Base-by-base conservation (phyloP, 495 filamentous ascomycete genomes). In the Penicillium coprophilum region DNA sequence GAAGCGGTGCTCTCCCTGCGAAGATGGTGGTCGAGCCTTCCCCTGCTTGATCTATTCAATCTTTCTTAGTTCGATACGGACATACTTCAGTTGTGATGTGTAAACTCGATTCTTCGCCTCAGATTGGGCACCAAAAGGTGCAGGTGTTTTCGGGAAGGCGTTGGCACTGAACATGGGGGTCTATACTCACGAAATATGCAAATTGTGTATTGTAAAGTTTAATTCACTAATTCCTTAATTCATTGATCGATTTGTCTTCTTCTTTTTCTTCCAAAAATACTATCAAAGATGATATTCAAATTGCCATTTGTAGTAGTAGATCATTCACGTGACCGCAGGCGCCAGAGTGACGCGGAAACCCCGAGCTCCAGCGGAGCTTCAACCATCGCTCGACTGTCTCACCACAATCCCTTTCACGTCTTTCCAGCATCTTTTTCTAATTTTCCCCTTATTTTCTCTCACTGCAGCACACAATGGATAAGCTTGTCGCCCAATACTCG, bases 401-500 rank as follows among this genome's bases (percentile, higher is more conserved):
- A 53, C 55, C 55, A 45, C 50, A 55, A 54, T 60, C 44, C 52
- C 59, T 56, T 58, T 38, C 55, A 55, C 53, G 54, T 52, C 46
- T 41, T 32, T 46, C 38, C 50, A 46, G 46, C 53, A 59, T 38
- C 21, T 41, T 57, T 19, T 50, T 45, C 38, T 21, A 39, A 47
- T 50, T 31, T 61, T 49, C 24, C 7, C 39, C 36, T 30, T 24
- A 23, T 48, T 57, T 40, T 4, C 13, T 46, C 6, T 44, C 28
- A 17, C 28, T 50, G 46, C 54, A 54, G 46, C 59, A 66, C 74
- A 81, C 60, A 57, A 97, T 98, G 94, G 92, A 98, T 76, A 84
- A 91, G 63, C 82, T 98, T 71, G 89, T 98, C 46, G 85, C 92
- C 62, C 88, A 86, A 70, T 97, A 98, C 80, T 87, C 84, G 72